These are phyloP conservation scores for Aspergillus sp. DNA, from an alignment of 2,329 filamentous ascomycete species.

Conservation along the genomic window DNA sequence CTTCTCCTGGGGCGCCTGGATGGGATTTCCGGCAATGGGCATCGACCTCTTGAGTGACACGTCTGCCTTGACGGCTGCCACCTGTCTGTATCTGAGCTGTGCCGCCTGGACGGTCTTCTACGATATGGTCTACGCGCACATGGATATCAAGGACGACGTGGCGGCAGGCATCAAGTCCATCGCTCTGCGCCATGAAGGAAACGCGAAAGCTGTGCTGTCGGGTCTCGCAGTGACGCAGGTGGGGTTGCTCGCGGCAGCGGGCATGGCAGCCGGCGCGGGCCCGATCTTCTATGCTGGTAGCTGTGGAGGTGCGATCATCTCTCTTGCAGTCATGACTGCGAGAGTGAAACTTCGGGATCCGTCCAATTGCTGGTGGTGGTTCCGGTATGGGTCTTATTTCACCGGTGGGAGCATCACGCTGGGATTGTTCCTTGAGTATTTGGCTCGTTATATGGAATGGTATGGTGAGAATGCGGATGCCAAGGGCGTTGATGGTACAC, in stretches of 20 bases:
- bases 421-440: slow-evolving; percentile 58
- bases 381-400: slow-evolving; percentile 61
- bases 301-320: slow-evolving; percentile 56
- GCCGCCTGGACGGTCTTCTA: slow-evolving; percentile 51
- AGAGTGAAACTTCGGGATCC: slow-evolving; percentile 56
- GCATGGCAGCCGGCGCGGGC: slow-evolving; percentile 53
- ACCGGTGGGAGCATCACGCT: slow-evolving; percentile 60
- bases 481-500: not conserved
- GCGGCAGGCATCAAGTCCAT: slow-evolving; percentile 53
- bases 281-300: slow-evolving; percentile 59
- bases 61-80: slow-evolving; percentile 37
- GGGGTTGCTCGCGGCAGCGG: slow-evolving; percentile 43
- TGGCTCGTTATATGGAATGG: slow-evolving; percentile 28
- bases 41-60: slow-evolving; percentile 44
- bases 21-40: slow-evolving; percentile 48
- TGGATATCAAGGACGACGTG: slow-evolving; percentile 53
- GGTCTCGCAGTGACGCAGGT: slow-evolving; percentile 43
- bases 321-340: slow-evolving; percentile 60
- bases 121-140: slow-evolving; percentile 54
- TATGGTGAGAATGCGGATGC: slow-evolving; percentile 18
- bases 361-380: slow-evolving; percentile 65
- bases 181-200: slow-evolving; percentile 49
- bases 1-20: slow-evolving; percentile 51
- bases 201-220: slow-evolving; percentile 45
- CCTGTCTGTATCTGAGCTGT: slow-evolving; percentile 48